Evolutionary conservation across 139 green algal genomes (phyloP).

Genomic region (Asterochloris sp.): DNA sequence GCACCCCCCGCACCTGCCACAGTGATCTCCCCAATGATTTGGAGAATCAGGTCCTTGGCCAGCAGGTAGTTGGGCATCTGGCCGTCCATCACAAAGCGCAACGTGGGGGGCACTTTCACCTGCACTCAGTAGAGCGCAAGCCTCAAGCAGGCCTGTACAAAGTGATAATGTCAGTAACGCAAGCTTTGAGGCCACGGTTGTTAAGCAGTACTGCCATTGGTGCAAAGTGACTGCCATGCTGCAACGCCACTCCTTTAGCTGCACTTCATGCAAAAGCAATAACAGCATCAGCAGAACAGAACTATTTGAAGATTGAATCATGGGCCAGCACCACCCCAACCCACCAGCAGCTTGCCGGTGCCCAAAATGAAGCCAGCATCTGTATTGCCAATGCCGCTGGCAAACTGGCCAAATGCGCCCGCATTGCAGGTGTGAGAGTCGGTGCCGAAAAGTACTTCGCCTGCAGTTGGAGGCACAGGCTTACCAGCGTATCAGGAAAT

Average conservation of each 20-base stretch:
- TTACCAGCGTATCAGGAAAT: too few relatives aligned
- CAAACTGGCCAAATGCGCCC: conserved; percentile 95
- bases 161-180: neutral
- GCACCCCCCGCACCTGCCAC: conserved; percentile 47
- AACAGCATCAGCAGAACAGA: neutral
- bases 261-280: neutral
- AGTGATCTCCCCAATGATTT: conserved; percentile 96
- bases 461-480: conserved; percentile 40
- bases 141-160: too few relatives aligned
- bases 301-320: conserved; percentile 60
- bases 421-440: conserved; percentile 97
- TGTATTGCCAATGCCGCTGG: conserved; percentile 93
- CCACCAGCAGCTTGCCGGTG: conserved; percentile 88
- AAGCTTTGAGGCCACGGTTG: too few relatives aligned
- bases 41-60: conserved; percentile 93
- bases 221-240: too few relatives aligned
- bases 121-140: too few relatives aligned
- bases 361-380: conserved; percentile 96
- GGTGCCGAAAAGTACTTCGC: conserved; percentile 95
- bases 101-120: conserved; percentile 83
- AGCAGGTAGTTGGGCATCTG: conserved; percentile 90
- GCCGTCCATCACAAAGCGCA: conserved; percentile 92
- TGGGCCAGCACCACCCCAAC: too few relatives aligned
- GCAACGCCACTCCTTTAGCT: neutral
- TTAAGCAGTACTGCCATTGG: too few relatives aligned